phyloP scores from a whole-genome alignment of 805 yeast species.

The Wickerhamiella vanderwaltii region DNA sequence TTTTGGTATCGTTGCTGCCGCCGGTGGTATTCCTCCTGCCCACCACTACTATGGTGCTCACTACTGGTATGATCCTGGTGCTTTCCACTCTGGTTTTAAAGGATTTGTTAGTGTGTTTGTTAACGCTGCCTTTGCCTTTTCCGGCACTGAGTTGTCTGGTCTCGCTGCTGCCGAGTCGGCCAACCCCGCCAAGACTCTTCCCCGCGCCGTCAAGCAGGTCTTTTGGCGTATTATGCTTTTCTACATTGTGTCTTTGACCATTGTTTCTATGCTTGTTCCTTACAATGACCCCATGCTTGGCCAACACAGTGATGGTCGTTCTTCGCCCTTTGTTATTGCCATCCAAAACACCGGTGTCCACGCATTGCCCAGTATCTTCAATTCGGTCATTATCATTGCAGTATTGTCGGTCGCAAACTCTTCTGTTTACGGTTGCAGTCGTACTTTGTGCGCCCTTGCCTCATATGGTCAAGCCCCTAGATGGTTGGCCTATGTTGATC shows the following conservation, averaged over 20 bases:
- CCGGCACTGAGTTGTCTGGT: slow-evolving; percentile 63
- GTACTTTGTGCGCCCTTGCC: slow-evolving; percentile 54
- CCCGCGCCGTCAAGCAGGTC: slow-evolving; percentile 64
- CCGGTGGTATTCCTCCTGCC: slow-evolving; percentile 48
- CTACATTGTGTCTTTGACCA: slow-evolving; percentile 44
- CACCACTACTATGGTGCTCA: slow-evolving; percentile 40
- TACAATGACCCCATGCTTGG: slow-evolving; percentile 32
- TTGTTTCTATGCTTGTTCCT: slow-evolving; percentile 58
- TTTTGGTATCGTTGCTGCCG: slow-evolving; percentile 39
- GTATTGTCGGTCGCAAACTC: slow-evolving; percentile 64
- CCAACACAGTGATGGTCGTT: slow-evolving; percentile 43
- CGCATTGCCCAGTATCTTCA: slow-evolving; percentile 58
- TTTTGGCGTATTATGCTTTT: slow-evolving; percentile 67
- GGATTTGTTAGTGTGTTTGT: slow-evolving; percentile 56
- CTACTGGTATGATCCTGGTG: slow-evolving; percentile 35
- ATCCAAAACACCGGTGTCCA: slow-evolving; percentile 48
- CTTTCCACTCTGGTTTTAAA: slow-evolving; percentile 47
- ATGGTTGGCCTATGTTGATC: slow-evolving; percentile 49
- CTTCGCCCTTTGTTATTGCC: slow-evolving; percentile 63
- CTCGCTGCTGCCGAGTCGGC: slow-evolving; percentile 64
- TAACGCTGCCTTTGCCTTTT: slow-evolving; percentile 64
- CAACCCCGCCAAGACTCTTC: slow-evolving; percentile 53
- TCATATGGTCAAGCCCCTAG: slow-evolving; percentile 51
- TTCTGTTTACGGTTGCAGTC: slow-evolving; percentile 53
- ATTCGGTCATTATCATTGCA: slow-evolving; percentile 54